Base-by-base conservation (phyloP, 495 filamentous ascomycete genomes). In the Hypoxylon intermedium region DNA sequence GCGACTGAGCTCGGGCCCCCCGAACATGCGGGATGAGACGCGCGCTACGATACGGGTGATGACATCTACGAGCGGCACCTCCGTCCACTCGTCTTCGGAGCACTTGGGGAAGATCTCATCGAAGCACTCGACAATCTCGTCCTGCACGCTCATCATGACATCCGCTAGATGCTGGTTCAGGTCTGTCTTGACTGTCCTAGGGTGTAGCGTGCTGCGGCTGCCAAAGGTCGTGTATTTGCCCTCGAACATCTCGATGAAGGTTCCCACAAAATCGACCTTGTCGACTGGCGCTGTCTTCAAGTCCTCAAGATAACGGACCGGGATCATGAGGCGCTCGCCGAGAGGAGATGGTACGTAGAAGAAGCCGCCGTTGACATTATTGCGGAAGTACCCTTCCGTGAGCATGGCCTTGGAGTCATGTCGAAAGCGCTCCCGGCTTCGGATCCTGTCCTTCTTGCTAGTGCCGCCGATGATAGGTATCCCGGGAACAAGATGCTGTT, bases 311-410 rank as follows among this genome's bases (percentile, higher is more conserved):
- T 64, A 64, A 28, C 45, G 49, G 16, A 33, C 16, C 12, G 67
- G 67, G 12, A 69, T 24, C 58, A 69, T 60, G 16, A 67, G 23
- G 1, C 67, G 47, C 30, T 69, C 67, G 11, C 67, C 67, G 9
- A 64, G 45, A 9, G 62, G 44, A 20, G 49, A 62, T 0, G 55
- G 56, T 7, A 68, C 50, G 15, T 65, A 58, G 37, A 50, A 66
- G 33, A 53, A 57, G 31, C 41, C 43, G 3, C 55, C 63, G 21
- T 57, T 38, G 6, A 41, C 48, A 19, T 52, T 50, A 20, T 50
- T 50, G 31, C 47, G 21, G 34, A 40, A 41, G 48, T 52, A 52
- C 2, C 48, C 48, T n/a, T 52, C 48, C n/a, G 12, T 19, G 9
- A 52, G 34, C 34, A 52, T 52, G 9, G 21, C 48, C 18, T 30